These are phyloP conservation scores for Tripterygium wilfordii DNA, from an alignment of 177 flowering plant genomes.

Conservation along the genomic window DNA sequence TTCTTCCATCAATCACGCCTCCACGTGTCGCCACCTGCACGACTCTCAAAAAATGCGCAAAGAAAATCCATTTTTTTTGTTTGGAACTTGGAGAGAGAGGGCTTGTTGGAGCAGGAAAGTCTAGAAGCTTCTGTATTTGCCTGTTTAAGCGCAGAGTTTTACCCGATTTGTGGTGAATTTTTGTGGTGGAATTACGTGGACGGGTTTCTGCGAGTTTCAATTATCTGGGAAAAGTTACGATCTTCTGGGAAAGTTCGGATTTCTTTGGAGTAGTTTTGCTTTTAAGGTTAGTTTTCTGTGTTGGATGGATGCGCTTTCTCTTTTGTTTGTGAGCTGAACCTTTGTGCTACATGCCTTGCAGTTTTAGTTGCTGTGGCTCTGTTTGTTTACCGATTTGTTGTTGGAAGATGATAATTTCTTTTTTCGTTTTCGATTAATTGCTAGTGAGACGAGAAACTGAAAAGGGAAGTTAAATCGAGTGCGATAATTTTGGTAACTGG, in stretches of 20 bases:
- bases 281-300: not conserved
- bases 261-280: not conserved
- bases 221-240: slow-evolving; percentile 1
- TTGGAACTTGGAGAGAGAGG: not conserved
- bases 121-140: slow-evolving; percentile 11
- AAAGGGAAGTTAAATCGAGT: too few relatives aligned
- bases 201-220: not conserved
- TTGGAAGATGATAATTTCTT: too few relatives aligned
- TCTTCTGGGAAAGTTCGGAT: slow-evolving; percentile 3
- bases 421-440: too few relatives aligned
- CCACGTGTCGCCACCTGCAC: slow-evolving; percentile 34
- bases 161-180: not conserved
- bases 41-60: slow-evolving; percentile 7
- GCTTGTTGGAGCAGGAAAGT: not conserved
- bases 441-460: too few relatives aligned
- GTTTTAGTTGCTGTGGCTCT: too few relatives aligned
- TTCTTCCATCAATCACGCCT: slow-evolving; percentile 14
- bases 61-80: not conserved
- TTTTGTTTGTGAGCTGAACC: not conserved
- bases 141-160: not conserved
- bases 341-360: too few relatives aligned
- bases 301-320: too few relatives aligned
- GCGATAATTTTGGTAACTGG: too few relatives aligned
- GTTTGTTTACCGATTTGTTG: too few relatives aligned
- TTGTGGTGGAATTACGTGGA: too few relatives aligned